Evolutionary conservation across 805 yeast species (phyloP).

Genomic region (Lipomyces sp.): DNA sequence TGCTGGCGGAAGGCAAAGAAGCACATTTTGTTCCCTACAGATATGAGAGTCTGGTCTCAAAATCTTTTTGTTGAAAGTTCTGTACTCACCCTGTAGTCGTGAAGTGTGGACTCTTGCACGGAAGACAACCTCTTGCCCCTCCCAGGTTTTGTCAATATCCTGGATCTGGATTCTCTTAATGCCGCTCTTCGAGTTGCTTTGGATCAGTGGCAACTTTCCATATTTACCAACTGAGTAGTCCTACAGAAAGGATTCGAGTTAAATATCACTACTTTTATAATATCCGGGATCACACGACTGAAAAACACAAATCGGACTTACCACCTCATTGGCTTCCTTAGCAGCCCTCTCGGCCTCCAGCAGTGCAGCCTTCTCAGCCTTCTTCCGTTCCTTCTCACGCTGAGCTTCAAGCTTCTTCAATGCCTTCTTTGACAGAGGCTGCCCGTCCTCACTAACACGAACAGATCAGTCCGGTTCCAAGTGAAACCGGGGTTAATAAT

Average conservation of each 20-base stretch:
- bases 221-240: conserved; percentile 88
- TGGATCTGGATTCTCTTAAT: conserved; percentile 63
- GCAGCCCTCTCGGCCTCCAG: conserved; percentile 85
- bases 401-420: conserved; percentile 93
- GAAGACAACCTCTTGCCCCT: conserved; percentile 77
- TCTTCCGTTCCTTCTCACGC: conserved; percentile 88
- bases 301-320: conserved; percentile 11
- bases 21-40: conserved; percentile 76
- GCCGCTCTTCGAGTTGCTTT: conserved; percentile 73
- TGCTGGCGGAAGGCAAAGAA: conserved; percentile 94
- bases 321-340: conserved; percentile 68
- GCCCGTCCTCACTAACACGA: conserved; percentile 69
- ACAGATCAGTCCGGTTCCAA: background rate
- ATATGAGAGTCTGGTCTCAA: background rate
- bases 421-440: conserved; percentile 90
- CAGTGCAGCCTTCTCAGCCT: conserved; percentile 89
- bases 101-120: conserved; percentile 94
- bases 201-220: conserved; percentile 87
- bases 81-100: conserved; percentile 71
- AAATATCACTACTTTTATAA: background rate
- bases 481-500: background rate
- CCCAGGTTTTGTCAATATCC: conserved; percentile 59
- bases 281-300: background rate
- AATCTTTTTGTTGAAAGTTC: background rate
- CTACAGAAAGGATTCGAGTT: conserved; percentile 9